Evolutionary conservation across 192 early-diverging fungal species (phyloP), one percentile per base, ranked within the genome.

Genomic region (Chytriomyces sp.): DNA sequence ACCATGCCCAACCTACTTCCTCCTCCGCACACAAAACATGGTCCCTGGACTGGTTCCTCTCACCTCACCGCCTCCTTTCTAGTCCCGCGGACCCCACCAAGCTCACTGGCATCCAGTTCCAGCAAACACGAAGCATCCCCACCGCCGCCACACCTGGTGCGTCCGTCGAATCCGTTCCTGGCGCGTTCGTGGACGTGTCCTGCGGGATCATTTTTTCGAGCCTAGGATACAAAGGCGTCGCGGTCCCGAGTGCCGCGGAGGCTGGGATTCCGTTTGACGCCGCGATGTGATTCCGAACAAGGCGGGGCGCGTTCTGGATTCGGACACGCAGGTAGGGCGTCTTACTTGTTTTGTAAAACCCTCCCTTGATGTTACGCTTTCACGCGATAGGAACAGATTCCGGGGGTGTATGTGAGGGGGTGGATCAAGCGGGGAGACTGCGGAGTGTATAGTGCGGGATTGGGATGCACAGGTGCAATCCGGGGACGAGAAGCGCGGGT

Each of bases 361-460:
- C 26, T 3, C 22, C 49, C 30, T 28, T 26, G 25, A 25, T 78
- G 12, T 25, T 28, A 3, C 39, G 53, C 39, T 34, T 64, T 36
- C 64, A 59, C 36, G 10, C 26, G 53, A 22, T 36, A 73, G 54
- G 14, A n/a, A 26, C 37, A 36, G 41, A 49, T 53, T 69, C 87
- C 89, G 14, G 91, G 93, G 0, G 65, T 99, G 32, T 99, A 99
- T 73, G 92, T 89, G 0, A 74, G 95, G 1, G 95, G 95, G 4
- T 99, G 97, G 97, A 71, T 96, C n/a, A 99, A 98, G 74, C 88
- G 91, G 28, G 97, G 92, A 96, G 65, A 99, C 97, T 0, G 94
- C 92, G 2, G 88, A 92, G 32, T 82, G 87, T 0, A 83, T 96
- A 31, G 63, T 93, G 53, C 57, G 77, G 60, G 74, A 89, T 72